phyloP scores from a whole-genome alignment of 345 rosid species.

The Melaleuca alternifolia region DNA sequence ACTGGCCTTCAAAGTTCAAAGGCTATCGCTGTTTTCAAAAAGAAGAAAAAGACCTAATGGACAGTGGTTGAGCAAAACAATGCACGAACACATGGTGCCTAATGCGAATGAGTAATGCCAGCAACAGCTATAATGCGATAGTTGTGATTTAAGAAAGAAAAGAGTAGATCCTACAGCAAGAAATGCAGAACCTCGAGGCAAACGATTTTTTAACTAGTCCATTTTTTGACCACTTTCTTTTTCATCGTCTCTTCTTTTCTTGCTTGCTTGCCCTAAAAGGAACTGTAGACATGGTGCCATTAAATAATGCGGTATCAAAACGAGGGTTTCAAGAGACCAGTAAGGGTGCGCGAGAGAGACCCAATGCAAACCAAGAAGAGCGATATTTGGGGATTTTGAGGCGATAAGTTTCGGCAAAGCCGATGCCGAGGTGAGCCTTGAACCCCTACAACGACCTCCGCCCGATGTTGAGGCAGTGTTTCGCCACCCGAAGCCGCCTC shows the following conservation, averaged over 20 bases:
- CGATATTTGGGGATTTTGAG: not conserved
- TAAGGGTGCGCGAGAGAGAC: slow-evolving; percentile 19
- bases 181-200: slow-evolving; percentile 69
- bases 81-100: slow-evolving; percentile 63
- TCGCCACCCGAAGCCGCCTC: slow-evolving; percentile 5
- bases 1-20: slow-evolving; percentile 34
- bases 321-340: not conserved
- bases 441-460: slow-evolving; percentile 1
- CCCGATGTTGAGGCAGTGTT: slow-evolving; percentile 4
- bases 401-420: slow-evolving; percentile 10
- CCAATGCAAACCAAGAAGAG: slow-evolving; percentile 26
- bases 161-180: not conserved
- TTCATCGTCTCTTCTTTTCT: slow-evolving; percentile 18
- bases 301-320: not conserved
- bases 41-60: slow-evolving; percentile 14
- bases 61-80: slow-evolving; percentile 61
- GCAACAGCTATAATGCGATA: not conserved
- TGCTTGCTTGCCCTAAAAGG: slow-evolving; percentile 49
- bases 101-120: not conserved
- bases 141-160: not conserved
- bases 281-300: not conserved
- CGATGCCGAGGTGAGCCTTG: slow-evolving; percentile 34
- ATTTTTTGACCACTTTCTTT: slow-evolving; percentile 4
- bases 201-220: slow-evolving; percentile 16
- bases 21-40: not conserved